Evolutionary conservation across 441 rosid species (phyloP).

Genomic region (Cnidoscolus chayamansa): DNA sequence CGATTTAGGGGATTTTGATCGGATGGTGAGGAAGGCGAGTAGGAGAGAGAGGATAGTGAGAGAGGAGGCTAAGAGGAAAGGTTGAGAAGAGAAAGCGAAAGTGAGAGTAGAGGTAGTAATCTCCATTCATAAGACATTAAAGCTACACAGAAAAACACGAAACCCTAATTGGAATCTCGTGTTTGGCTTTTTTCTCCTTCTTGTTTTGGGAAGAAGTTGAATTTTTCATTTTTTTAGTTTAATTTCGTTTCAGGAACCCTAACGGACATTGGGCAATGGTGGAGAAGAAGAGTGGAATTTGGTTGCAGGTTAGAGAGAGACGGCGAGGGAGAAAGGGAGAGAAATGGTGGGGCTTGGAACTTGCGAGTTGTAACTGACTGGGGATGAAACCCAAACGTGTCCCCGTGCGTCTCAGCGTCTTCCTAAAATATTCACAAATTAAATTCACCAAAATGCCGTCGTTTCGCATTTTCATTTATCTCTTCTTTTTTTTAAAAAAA

Average conservation of each 20-base stretch:
- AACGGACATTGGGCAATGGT: background rate
- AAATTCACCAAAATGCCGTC: background rate
- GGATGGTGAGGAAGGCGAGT: slow-evolving; percentile 34
- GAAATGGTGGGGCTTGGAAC: background rate
- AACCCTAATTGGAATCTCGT: slow-evolving; percentile 35
- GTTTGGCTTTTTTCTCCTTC: background rate
- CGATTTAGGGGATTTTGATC: slow-evolving; percentile 36
- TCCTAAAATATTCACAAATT: background rate
- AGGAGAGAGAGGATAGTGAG: slow-evolving; percentile 43
- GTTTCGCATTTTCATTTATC: background rate
- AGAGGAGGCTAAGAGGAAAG: slow-evolving; percentile 49
- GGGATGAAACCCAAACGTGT: background rate
- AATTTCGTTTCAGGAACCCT: slow-evolving; percentile 9
- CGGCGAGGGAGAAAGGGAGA: background rate
- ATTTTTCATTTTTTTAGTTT: background rate
- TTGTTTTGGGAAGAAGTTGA: background rate
- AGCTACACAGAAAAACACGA: slow-evolving; percentile 34
- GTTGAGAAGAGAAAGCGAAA: slow-evolving; percentile 36
- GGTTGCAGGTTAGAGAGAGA: background rate
- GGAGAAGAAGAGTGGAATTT: slow-evolving; percentile 5
- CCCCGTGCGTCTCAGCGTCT: background rate
- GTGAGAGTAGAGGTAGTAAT: slow-evolving; percentile 44
- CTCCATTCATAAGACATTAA: slow-evolving; percentile 61
- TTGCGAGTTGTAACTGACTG: slow-evolving; percentile 21
- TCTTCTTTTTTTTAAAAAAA: too few relatives aligned